Conservation (phyloP, 2,329 filamentous ascomycete species). For the Colletotrichum lupini region DNA sequence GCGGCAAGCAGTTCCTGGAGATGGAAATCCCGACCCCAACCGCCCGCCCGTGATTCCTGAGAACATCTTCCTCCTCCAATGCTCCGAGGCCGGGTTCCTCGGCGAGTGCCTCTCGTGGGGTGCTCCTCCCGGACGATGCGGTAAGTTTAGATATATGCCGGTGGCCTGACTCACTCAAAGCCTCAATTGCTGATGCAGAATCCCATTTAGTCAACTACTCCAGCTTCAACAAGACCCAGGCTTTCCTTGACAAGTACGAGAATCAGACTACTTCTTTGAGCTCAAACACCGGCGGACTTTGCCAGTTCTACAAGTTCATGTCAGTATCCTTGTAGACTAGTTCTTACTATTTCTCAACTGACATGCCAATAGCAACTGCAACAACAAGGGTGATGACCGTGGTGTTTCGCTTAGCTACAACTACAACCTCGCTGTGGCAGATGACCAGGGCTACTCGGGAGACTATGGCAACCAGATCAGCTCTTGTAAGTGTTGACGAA, state of each 20-base stretch:
- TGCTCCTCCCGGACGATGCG: slow-evolving; percentile 23
- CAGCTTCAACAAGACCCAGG: slow-evolving; percentile 19
- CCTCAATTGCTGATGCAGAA: not conserved
- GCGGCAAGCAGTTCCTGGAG: slow-evolving; percentile 21
- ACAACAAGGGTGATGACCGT: slow-evolving; percentile 28
- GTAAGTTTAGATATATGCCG: not conserved
- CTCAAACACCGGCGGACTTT: slow-evolving; percentile 27
- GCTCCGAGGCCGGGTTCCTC: slow-evolving; percentile 15
- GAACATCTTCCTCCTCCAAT: slow-evolving; percentile 23
- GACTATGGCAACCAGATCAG: slow-evolving; percentile 33
- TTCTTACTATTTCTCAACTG: not conserved
- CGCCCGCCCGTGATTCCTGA: slow-evolving; percentile 17
- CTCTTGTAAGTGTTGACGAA: slow-evolving; percentile 14
- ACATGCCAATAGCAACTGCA: not conserved
- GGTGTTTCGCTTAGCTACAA: slow-evolving; percentile 25
- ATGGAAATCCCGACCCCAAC: slow-evolving; percentile 10
- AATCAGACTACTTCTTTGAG: slow-evolving; percentile 29
- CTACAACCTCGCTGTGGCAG: slow-evolving; percentile 14
- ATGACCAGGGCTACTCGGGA: slow-evolving; percentile 3
- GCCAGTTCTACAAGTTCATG: slow-evolving; percentile 30
- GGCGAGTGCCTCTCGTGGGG: slow-evolving; percentile 24
- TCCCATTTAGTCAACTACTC: slow-evolving; percentile 8
- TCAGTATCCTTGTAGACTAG: not conserved
- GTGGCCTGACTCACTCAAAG: not conserved
- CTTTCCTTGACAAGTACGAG: slow-evolving; percentile 23